Percentiles rank a stretch among this genome's conserved stretches.
Evolutionary conservation across 2,329 filamentous ascomycete species (phyloP).

Genomic region (Monilinia polystroma): DNA sequence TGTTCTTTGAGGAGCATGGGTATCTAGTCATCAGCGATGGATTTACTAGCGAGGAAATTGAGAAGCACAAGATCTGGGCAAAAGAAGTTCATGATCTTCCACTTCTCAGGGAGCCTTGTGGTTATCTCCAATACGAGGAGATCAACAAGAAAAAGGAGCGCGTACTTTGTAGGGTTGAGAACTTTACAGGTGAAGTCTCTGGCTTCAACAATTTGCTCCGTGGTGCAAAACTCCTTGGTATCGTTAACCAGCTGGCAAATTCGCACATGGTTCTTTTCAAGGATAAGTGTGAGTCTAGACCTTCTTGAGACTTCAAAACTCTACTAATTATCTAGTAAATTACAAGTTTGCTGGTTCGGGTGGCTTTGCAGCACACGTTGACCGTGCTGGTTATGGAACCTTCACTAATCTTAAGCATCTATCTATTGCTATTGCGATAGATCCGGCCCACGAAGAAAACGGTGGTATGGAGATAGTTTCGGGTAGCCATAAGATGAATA

Average conservation of each 20-base stretch:
- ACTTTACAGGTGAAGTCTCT: constrained; percentile 9
- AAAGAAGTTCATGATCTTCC: constrained; percentile 40
- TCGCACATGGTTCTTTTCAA: constrained; percentile 36
- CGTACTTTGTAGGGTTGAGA: constrained; percentile 42
- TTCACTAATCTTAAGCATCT: constrained; percentile 42
- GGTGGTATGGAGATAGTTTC: constrained; percentile 42
- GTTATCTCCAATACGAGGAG: constrained; percentile 42
- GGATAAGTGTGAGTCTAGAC: constrained; percentile 33
- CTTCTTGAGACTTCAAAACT: neutral
- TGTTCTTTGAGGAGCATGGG: neutral
- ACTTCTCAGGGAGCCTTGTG: constrained; percentile 30
- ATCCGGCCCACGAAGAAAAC: constrained; percentile 39
- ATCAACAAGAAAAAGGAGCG: constrained; percentile 39
- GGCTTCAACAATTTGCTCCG: neutral
- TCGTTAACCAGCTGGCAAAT: constrained; percentile 34
- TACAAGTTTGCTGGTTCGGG: constrained; percentile 42
- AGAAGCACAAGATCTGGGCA: neutral
- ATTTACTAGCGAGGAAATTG: neutral
- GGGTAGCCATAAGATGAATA: constrained; percentile 41
- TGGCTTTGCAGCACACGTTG: constrained; percentile 42
- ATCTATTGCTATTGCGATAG: constrained; percentile 41
- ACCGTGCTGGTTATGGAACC: constrained; percentile 42
- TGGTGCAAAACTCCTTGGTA: neutral
- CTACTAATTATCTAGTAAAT: constrained; percentile 34
- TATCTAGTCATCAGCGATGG: neutral